Evolutionary conservation across 2,329 filamentous ascomycete genomes (phyloP).

Genomic region (Colletotrichum filicis): DNA sequence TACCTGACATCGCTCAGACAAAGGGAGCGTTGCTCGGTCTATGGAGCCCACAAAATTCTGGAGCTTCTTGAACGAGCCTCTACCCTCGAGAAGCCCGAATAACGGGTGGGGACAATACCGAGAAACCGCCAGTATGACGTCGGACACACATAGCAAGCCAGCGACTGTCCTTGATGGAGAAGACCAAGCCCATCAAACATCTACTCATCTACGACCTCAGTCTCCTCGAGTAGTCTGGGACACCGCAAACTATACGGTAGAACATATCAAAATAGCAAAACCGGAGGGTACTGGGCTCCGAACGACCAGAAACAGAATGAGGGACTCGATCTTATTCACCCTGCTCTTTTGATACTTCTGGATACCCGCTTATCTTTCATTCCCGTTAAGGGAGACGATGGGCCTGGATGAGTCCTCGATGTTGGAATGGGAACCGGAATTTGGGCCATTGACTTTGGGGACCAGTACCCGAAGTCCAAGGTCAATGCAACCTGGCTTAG

Average conservation of each 20-base stretch:
- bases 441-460: background rate
- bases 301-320: background rate
- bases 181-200: background rate
- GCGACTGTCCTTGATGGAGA: background rate
- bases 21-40: no score
- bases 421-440: background rate
- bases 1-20: background rate
- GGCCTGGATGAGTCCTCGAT: background rate
- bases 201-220: background rate
- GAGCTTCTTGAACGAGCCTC: background rate
- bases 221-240: background rate
- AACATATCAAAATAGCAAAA: background rate
- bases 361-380: background rate
- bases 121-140: background rate
- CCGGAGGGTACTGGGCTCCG: background rate
- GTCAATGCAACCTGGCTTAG: background rate
- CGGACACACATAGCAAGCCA: background rate
- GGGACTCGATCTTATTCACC: background rate
- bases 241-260: background rate
- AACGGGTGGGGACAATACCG: background rate
- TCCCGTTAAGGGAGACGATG: background rate
- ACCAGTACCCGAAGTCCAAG: background rate
- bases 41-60: background rate
- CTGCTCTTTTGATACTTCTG: background rate
- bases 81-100: background rate